phyloP scores from a whole-genome alignment of 805 yeast species.

The Maudiozyma pseudohumilis region DNA sequence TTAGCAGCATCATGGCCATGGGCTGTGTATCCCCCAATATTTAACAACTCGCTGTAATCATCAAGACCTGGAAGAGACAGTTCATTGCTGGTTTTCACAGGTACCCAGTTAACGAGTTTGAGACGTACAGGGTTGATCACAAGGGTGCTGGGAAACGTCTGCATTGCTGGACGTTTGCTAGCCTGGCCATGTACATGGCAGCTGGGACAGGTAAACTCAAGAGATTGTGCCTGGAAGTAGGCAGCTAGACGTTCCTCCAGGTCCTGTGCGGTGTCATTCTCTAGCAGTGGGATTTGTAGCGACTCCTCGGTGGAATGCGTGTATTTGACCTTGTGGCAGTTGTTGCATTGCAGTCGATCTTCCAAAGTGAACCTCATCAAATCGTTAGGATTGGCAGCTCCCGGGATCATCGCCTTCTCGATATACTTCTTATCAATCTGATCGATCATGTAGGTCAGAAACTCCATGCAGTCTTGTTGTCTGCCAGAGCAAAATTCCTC shows the following conservation, averaged over 20 bases:
- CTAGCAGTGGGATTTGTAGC: constrained; percentile 44
- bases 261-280: constrained; percentile 34
- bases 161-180: constrained; percentile 18
- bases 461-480: constrained; percentile 95
- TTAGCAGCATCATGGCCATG: constrained; percentile 28
- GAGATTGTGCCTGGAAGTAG: constrained; percentile 44
- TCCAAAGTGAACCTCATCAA: constrained; percentile 56
- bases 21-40: constrained; percentile 35
- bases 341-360: constrained; percentile 44
- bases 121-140: constrained; percentile 72
- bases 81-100: constrained; percentile 71
- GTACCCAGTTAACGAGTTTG: constrained; percentile 77
- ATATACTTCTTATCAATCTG: constrained; percentile 44
- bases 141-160: constrained; percentile 58
- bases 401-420: constrained; percentile 5
- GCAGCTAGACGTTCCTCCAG: constrained; percentile 37
- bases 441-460: constrained; percentile 57
- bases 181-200: constrained; percentile 32
- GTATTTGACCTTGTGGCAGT: constrained; percentile 54
- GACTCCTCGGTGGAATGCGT: constrained; percentile 48
- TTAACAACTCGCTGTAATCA: constrained; percentile 27
- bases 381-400: constrained; percentile 36
- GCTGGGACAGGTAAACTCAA: constrained; percentile 55
- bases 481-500: constrained; percentile 74
- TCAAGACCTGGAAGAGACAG: constrained; percentile 37